Conservation (phyloP, 306 rosid species). For the Malus orientalis region DNA sequence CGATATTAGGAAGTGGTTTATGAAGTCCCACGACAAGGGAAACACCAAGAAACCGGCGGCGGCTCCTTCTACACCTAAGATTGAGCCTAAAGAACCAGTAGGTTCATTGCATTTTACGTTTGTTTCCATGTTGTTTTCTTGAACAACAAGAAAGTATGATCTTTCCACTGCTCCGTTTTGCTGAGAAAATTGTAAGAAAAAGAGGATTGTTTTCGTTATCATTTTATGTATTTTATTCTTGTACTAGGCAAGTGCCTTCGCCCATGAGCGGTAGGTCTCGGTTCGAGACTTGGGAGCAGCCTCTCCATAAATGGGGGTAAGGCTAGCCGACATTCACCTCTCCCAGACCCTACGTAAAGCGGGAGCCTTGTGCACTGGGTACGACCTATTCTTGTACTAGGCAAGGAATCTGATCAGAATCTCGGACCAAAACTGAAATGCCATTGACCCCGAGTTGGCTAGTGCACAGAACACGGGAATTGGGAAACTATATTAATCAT, state of each 20-base stretch:
- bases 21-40: slow-evolving; percentile 73
- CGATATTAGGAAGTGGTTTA: slow-evolving; percentile 93
- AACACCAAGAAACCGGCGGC: slow-evolving; percentile 27
- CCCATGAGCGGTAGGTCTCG: too few relatives aligned
- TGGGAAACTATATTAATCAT: not conserved
- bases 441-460: not conserved
- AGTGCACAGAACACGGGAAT: not conserved
- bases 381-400: not conserved
- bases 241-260: not conserved
- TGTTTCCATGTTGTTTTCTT: not conserved
- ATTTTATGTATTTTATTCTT: not conserved
- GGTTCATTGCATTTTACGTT: slow-evolving; percentile 11
- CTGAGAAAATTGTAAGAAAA: not conserved
- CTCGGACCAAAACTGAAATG: not conserved
- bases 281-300: too few relatives aligned
- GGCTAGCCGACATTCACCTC: too few relatives aligned
- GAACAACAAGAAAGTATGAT: not conserved
- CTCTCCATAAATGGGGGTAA: too few relatives aligned
- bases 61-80: slow-evolving; percentile 33
- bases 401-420: not conserved
- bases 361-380: too few relatives aligned
- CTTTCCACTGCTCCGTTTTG: not conserved
- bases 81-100: slow-evolving; percentile 39
- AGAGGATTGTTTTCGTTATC: not conserved
- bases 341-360: too few relatives aligned